phyloP scores from a whole-genome alignment of 2,329 filamentous ascomycete genomes.

The Botrytis sinoallii region DNA sequence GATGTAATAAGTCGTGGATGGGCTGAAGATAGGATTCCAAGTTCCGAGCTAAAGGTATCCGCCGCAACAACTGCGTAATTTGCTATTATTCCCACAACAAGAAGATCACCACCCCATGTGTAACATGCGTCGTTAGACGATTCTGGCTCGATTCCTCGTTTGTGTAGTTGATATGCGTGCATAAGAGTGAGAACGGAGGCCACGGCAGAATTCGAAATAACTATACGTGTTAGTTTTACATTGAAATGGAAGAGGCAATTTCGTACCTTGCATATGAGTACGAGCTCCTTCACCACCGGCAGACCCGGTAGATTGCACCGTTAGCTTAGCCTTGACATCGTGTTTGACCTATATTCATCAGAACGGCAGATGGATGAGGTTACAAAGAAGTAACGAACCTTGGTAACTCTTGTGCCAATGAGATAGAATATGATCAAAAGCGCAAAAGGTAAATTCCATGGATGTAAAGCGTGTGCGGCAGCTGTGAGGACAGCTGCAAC shows the following conservation, averaged over 20 bases:
- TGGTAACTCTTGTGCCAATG: conserved; percentile 77
- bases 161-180: conserved; percentile 57
- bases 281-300: conserved; percentile 77
- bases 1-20: conserved; percentile 85
- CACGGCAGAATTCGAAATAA: conserved; percentile 82
- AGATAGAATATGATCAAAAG: conserved; percentile 84
- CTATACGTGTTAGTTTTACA: conserved; percentile 39
- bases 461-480: conserved; percentile 79
- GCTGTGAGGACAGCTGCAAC: conserved; percentile 71
- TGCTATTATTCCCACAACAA: conserved; percentile 64
- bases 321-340: conserved; percentile 76
- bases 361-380: background rate
- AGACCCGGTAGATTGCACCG: conserved; percentile 69
- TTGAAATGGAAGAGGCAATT: background rate
- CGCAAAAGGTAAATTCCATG: conserved; percentile 87
- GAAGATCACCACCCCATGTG: conserved; percentile 59
- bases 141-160: conserved; percentile 40
- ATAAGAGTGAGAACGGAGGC: conserved; percentile 64
- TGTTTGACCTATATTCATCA: conserved; percentile 68
- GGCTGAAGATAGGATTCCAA: conserved; percentile 79
- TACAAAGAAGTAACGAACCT: conserved; percentile 51
- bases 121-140: conserved; percentile 45
- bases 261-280: conserved; percentile 72
- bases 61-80: conserved; percentile 91
- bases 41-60: conserved; percentile 92